Evolutionary conservation across 176 grass and related monocot species (phyloP).

Genomic region (Oryza nivara): DNA sequence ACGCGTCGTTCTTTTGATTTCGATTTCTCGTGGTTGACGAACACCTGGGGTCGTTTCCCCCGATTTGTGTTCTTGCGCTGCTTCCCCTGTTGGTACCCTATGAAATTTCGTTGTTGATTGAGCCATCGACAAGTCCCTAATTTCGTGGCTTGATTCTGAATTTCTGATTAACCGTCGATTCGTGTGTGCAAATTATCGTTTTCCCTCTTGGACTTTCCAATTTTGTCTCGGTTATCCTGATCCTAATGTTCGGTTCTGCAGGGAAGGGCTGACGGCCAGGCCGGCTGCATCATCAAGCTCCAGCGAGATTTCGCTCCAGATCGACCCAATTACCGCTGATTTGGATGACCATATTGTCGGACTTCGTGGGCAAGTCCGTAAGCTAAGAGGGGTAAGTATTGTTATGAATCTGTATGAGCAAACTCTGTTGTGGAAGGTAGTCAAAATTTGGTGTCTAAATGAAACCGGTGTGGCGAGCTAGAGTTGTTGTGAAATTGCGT

Average conservation of each 20-base stretch:
- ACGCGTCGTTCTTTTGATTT: not conserved
- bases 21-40: not conserved
- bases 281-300: slow-evolving; percentile 51
- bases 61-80: not conserved
- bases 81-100: not conserved
- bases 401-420: not conserved
- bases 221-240: not conserved
- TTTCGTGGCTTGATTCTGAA: not conserved
- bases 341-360: slow-evolving; percentile 72
- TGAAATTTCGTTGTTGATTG: not conserved
- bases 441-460: not conserved
- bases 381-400: slow-evolving; percentile 67
- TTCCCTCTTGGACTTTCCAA: not conserved
- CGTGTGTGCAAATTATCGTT: not conserved
- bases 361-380: slow-evolving; percentile 55
- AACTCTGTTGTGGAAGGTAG: not conserved
- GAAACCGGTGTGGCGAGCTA: not conserved
- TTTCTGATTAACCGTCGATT: not conserved
- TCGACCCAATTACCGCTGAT: slow-evolving; percentile 70
- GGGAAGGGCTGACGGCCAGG: slow-evolving; percentile 63
- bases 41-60: not conserved
- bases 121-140: not conserved
- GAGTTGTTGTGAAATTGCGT: not conserved
- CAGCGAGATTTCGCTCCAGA: slow-evolving; percentile 72
- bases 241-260: slow-evolving; percentile 27